Conservation (phyloP, 331 rosid species). For the Quercus phellos region DNA sequence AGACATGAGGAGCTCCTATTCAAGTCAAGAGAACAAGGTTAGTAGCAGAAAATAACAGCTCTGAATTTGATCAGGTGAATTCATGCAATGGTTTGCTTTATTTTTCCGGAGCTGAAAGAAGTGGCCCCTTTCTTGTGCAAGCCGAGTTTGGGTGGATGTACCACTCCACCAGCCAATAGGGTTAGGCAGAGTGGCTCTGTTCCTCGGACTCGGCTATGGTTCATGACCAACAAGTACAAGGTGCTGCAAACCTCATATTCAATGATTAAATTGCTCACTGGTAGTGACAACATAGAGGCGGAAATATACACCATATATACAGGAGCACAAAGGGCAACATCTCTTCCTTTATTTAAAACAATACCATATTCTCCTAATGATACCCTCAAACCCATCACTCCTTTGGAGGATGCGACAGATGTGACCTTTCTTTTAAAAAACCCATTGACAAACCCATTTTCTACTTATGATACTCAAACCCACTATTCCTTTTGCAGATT, state of each 20-base stretch:
- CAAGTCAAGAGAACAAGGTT: neutral
- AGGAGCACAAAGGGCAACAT: neutral
- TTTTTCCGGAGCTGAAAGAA: neutral
- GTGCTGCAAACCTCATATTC: neutral
- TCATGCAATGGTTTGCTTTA: neutral
- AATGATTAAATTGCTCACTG: neutral
- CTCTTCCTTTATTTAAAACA: too few species aligned
- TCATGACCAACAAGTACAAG: neutral
- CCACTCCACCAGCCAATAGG: neutral
- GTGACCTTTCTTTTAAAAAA: neutral
- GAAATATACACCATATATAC: too few species aligned
- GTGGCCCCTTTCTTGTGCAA: neutral
- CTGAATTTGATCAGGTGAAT: neutral
- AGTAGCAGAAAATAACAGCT: neutral
- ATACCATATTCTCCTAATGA: neutral
- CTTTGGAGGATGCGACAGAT: neutral
- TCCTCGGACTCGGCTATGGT: neutral
- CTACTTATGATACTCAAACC: neutral
- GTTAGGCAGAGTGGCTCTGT: neutral
- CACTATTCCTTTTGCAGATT: neutral
- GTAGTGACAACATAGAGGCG: neutral
- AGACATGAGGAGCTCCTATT: neutral
- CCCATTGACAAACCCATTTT: too few species aligned
- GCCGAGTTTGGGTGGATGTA: neutral
- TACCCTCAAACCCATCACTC: neutral